Base-by-base conservation (phyloP, 176 grass and related monocot genomes). In the Ensete glaucum region DNA sequence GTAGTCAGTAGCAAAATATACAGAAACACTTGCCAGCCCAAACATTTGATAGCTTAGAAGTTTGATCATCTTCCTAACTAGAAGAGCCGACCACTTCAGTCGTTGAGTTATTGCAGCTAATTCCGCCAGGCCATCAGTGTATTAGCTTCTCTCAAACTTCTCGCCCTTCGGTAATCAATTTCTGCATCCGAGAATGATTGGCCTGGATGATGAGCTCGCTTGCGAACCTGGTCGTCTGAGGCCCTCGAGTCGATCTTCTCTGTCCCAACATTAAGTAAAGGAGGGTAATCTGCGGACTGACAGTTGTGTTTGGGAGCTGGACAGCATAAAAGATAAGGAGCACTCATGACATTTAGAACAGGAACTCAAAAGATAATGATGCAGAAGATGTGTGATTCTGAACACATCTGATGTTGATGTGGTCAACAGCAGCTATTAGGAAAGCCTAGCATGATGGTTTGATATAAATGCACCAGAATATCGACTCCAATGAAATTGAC, bases 131-230 rank as follows among this genome's bases (percentile, higher is more conserved):
- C 86, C 52, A 89, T 20, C 73, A 87, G 80, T 1, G 75, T 73
- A 11, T 88, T 87, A 34, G 84, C 78, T 85, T 96, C 92, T 87
- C 92, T 89, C 80, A 96, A 81, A 77, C 92, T 96, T 90, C 89
- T 96, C 48, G 88, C 85, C 64, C 92, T 89, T 85, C 89, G 89
- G 82, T 84, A 96, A 57, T 96, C 92, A 2, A 96, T 82, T 67
- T 96, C 92, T 25, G 89, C 92, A 76, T 96, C 92, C 56, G 92
- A 96, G 80, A 86, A 96, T 12, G 89, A 85, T 71, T 92, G 79
- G 14, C 86, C 80, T 43, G 89, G 85, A 15, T 26, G 85, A 15
- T 26, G 81, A 79, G 64, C 74, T 85, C 85, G 91, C 82, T 83
- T 96, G 83, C 86, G 91, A 22, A 63, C 20, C 0, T 56, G 53